Percentiles rank a stretch among this genome's conserved stretches.
phyloP scores from a whole-genome alignment of 768 basidiomycete species.

The Phaeolepiota aurea region DNA sequence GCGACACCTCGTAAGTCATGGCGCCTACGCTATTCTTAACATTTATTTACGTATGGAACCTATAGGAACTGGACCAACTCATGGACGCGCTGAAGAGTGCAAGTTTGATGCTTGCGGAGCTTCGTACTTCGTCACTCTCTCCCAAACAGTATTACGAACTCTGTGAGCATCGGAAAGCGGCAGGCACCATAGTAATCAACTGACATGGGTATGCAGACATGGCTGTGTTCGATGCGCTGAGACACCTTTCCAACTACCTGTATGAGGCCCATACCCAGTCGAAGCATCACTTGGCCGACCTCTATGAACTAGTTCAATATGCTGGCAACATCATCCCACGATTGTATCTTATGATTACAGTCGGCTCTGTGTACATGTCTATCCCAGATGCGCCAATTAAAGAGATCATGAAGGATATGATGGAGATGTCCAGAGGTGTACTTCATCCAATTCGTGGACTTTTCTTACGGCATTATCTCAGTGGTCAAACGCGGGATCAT shows the following conservation, averaged over 20 bases:
- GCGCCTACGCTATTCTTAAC: slow-evolving; percentile 6
- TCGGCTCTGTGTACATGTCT: slow-evolving; percentile 99
- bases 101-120: slow-evolving; percentile 93
- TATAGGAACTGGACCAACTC: slow-evolving; percentile 86
- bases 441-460: slow-evolving; percentile 95
- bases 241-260: slow-evolving; percentile 92
- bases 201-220: slow-evolving; percentile 58
- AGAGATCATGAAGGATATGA: slow-evolving; percentile 99
- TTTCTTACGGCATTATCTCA: slow-evolving; percentile 93
- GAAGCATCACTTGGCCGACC: slow-evolving; percentile 92
- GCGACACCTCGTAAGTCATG: slow-evolving; percentile 67
- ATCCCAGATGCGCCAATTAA: slow-evolving; percentile 94
- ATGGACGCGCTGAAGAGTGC: slow-evolving; percentile 99
- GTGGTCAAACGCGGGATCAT: slow-evolving; percentile 93
- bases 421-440: slow-evolving; percentile 98
- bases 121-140: slow-evolving; percentile 86
- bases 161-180: slow-evolving; percentile 64
- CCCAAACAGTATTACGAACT: slow-evolving; percentile 99
- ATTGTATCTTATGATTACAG: slow-evolving; percentile 97
- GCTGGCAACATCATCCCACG: slow-evolving; percentile 94
- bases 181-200: too few relatives aligned
- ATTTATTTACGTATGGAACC: slow-evolving; percentile 5
- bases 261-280: slow-evolving; percentile 91
- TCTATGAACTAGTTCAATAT: slow-evolving; percentile 99
- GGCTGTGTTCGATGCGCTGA: slow-evolving; percentile 95